Base-by-base conservation (phyloP, 257 asterid genomes). In the Nicotiana obtusifolia region DNA sequence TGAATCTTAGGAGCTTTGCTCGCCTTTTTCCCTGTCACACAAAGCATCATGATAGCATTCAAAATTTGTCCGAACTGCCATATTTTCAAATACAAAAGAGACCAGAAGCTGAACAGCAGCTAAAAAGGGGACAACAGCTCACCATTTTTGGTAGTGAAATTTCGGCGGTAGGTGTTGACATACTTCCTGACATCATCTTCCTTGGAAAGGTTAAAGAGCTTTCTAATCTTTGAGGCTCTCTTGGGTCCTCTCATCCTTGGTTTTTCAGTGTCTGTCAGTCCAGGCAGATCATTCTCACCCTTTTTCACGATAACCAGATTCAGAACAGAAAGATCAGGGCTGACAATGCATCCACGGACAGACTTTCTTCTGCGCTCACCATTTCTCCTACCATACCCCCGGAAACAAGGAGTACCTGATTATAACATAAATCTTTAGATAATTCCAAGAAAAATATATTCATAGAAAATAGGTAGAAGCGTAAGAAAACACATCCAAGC, bases 241-340 rank as follows among this genome's bases (percentile, higher is more conserved):
- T 75, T 75, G 79, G 79, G 79, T 47, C 79, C 79, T 75, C 79
- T 75, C 79, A 75, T 75, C 61, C 79, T 75, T 75, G 79, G 79
- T 16, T 75, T 75, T 60, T 75, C 79, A 49, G 79, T 75, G 44
- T 75, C 79, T 0, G 79, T 75, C 62, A 75, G 44, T 75, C 79
- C 79, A 75, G 79, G 79, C 37, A 75, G 79, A 49, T 75, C 79
- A 15, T 75, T 75, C 61, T 75, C 79, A 75, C 79, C 79, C 62
- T 75, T 75, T 49, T 75, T 75, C 62, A 75, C 79, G 5, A 75
- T 75, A 24, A 75, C 79, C 14, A 75, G 61, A 75, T 75, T 75
- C 62, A 75, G 59, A 75, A 75, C 79, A 24, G 79, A 75, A 15
- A 75, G 79, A 28, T 75, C 79, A 14, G 79, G 79, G 61, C 79